Base-by-base conservation (phyloP, 768 basidiomycete genomes). In the Lactarius evosmus region DNA sequence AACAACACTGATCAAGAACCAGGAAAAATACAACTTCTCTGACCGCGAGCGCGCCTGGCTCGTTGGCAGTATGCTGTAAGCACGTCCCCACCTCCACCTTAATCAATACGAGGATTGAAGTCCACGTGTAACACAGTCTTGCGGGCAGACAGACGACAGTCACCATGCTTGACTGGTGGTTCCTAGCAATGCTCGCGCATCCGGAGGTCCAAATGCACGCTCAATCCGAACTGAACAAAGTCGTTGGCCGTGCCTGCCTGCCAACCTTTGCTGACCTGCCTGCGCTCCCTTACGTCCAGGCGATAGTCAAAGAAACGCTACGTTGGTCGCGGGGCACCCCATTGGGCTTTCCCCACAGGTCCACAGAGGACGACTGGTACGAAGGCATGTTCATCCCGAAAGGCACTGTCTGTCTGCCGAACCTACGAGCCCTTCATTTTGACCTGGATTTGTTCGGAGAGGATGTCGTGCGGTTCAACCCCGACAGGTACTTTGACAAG, bases 171-270 rank as follows among this genome's bases (percentile, higher is more conserved):
- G 63, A 69, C 17, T 64, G 72, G 1, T 78, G 81, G 65, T 62
- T 81, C 51, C 70, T 80, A 16, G 75, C 76, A 0, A 77, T 81
- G 76, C 69, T 75, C 5, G 67, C 74, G 16, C 64, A 78, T 62
- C 79, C 79, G 1, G 73, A 76, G 17, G 66, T 72, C 17, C 77
- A 76, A 60, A 60, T 41, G 9, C 74, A 68, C 58, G 79, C 78
- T 0, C 81, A 79, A 53, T 71, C 69, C 7, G 79, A 81, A 65
- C 71, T 82, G 12, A 80, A 82, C 65, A 22, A 53, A 4, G 72
- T 80, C 8, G 65, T 80, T 14, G 56, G 76, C 14, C 29, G 50
- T 1, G n/a, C 22, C 71, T n/a, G n/a, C 5, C 70, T 80, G 7
- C 81, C 80, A 1, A 70, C 70, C 6, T 73, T 77, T 22, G 63